These are phyloP conservation scores for Sarocladium brachiariae DNA, from an alignment of 2,329 filamentous ascomycete genomes.

Conservation along the genomic window DNA sequence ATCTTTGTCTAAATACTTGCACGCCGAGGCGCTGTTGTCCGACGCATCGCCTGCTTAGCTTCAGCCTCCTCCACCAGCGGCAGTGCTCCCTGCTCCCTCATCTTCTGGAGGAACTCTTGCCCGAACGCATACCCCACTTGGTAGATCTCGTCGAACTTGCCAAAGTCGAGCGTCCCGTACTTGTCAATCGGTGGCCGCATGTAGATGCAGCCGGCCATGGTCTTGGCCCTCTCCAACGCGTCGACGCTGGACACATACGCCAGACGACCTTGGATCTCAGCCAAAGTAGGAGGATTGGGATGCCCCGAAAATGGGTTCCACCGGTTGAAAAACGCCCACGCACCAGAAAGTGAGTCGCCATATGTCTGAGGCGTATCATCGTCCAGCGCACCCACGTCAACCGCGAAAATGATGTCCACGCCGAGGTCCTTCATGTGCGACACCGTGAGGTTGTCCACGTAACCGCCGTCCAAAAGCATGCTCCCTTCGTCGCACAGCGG, in stretches of 20 bases:
- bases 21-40: constrained; percentile 72
- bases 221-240: constrained; percentile 88
- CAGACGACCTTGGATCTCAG: constrained; percentile 89
- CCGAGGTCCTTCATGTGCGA: constrained; percentile 94
- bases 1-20: constrained; percentile 61
- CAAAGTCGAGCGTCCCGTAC: constrained; percentile 93
- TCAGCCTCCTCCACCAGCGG: constrained; percentile 64
- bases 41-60: constrained; percentile 67
- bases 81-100: constrained; percentile 73
- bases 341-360: constrained; percentile 87
- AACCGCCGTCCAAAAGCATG: constrained; percentile 94
- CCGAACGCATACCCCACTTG: constrained; percentile 82
- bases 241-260: constrained; percentile 95
- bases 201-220: constrained; percentile 83
- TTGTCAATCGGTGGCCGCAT: constrained; percentile 92
- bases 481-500: constrained; percentile 94
- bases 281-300: constrained; percentile 88
- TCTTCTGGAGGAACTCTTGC: constrained; percentile 66
- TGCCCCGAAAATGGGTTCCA: constrained; percentile 92
- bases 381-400: constrained; percentile 89
- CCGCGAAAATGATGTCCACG: constrained; percentile 87
- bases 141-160: constrained; percentile 96
- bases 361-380: constrained; percentile 88
- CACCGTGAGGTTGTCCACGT: constrained; percentile 95
- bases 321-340: constrained; percentile 90